Conservation (phyloP, 352 stramenopile genomes). For the Phytophthora tentaculata region DNA sequence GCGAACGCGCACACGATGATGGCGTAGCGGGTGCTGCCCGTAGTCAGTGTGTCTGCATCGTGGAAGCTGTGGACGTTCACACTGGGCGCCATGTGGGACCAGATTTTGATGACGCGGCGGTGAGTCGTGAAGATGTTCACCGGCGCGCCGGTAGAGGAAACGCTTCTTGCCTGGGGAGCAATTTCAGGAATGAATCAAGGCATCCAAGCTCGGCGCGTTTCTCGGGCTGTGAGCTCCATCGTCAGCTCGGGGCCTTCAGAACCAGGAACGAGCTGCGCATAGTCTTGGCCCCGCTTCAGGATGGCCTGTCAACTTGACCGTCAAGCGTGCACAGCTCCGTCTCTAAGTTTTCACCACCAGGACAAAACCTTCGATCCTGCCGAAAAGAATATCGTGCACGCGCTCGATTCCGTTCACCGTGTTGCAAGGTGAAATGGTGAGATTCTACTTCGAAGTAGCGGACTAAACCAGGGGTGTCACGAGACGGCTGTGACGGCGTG, state of each 20-base stretch:
- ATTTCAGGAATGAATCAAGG: conserved; percentile 36
- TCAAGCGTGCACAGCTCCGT: too few species aligned
- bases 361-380: too few species aligned
- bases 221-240: too few species aligned
- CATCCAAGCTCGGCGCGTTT: conserved; percentile 9
- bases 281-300: conserved; percentile 21
- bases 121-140: conserved; percentile 24
- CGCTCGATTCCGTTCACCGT: too few species aligned
- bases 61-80: conserved; percentile 32
- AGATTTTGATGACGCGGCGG: conserved; percentile 7
- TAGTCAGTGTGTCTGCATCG: conserved; percentile 29
- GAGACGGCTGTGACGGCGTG: too few species aligned
- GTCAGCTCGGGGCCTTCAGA: conserved; percentile 22
- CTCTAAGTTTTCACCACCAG: too few species aligned
- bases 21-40: conserved; percentile 41
- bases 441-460: too few species aligned
- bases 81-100: conserved; percentile 13
- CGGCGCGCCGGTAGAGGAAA: too few species aligned
- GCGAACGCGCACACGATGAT: conserved; percentile 38
- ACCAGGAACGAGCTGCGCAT: conserved; percentile 32
- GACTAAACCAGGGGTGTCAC: too few species aligned
- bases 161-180: conserved; percentile 22
- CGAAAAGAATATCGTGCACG: too few species aligned
- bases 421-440: too few species aligned
- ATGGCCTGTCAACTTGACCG: background rate